Conservation (phyloP, 768 basidiomycete species). For the Mycena rosella region DNA sequence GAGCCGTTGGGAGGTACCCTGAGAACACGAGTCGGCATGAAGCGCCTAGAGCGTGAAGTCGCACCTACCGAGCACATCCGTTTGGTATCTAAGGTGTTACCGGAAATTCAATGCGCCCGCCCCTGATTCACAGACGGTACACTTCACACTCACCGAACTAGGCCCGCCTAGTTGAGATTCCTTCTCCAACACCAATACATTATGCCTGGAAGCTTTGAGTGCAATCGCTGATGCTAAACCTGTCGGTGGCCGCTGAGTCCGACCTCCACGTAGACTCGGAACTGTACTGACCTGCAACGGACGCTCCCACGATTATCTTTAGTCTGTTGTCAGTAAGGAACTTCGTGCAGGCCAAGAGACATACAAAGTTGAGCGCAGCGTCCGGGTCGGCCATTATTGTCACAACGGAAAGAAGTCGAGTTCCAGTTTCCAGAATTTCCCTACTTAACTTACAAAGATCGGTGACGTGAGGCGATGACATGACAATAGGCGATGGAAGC, state of each 20-base stretch:
- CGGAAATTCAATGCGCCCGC: too few species aligned
- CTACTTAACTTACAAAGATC: too few species aligned
- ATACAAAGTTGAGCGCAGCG: slow-evolving; percentile 1
- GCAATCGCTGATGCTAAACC: slow-evolving; percentile 25
- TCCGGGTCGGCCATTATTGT: not conserved
- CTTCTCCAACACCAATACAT: slow-evolving; percentile 29
- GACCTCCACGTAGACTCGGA: not conserved
- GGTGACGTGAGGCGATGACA: too few species aligned
- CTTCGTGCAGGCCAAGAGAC: not conserved
- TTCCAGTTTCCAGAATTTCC: too few species aligned
- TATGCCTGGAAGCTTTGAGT: slow-evolving; percentile 23
- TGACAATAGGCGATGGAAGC: too few species aligned
- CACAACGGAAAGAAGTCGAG: too few species aligned
- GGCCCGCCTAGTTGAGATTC: slow-evolving; percentile 7
- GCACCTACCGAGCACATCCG: slow-evolving; percentile 15
- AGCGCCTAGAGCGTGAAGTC: too few species aligned
- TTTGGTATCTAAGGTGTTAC: not conserved
- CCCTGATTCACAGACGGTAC: not conserved
- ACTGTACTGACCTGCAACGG: not conserved
- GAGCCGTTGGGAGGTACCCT: slow-evolving; percentile 34
- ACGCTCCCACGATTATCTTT: slow-evolving; percentile 33
- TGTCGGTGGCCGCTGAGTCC: not conserved
- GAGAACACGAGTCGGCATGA: too few species aligned
- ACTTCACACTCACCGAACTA: slow-evolving; percentile 1
- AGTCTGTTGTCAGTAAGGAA: too few species aligned